A percentile compares a stretch with the other conserved stretches of the same genome.
Conservation (phyloP, 2,329 filamentous ascomycete species). For the Chrysoporthe puriensis region DNA sequence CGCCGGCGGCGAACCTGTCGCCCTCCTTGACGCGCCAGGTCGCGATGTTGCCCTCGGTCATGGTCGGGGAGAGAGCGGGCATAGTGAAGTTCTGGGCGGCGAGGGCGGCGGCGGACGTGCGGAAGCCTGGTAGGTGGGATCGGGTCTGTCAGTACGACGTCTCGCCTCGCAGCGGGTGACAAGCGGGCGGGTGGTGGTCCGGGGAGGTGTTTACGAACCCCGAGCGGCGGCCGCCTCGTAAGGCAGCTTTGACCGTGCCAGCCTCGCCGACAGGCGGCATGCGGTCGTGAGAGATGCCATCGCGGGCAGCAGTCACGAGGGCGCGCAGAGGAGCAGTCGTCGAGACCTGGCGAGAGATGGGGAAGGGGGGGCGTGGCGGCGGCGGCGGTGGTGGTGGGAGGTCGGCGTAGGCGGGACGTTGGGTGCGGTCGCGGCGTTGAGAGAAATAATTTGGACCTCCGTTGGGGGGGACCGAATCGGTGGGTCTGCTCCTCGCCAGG, state of each 20-base stretch:
- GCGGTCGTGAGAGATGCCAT: slow-evolving; percentile 71
- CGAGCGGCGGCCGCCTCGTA: slow-evolving; percentile 56
- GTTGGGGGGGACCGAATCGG: slow-evolving; percentile 28
- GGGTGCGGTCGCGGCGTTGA: slow-evolving; percentile 14
- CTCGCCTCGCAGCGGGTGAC: not conserved
- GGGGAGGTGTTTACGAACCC: slow-evolving; percentile 52
- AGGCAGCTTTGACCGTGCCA: slow-evolving; percentile 57
- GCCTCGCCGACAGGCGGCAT: slow-evolving; percentile 65
- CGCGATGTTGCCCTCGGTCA: slow-evolving; percentile 91
- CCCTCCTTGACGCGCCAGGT: slow-evolving; percentile 87
- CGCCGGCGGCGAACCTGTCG: slow-evolving; percentile 78
- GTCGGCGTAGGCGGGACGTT: slow-evolving; percentile 3
- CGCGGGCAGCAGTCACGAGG: slow-evolving; percentile 35
- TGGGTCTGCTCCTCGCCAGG: slow-evolving; percentile 19
- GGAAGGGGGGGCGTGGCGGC: slow-evolving; percentile 32
- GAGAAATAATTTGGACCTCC: slow-evolving; percentile 28
- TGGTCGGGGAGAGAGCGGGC: slow-evolving; percentile 88
- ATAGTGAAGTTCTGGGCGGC: slow-evolving; percentile 88
- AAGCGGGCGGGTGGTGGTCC: not conserved
- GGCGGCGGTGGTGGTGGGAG: slow-evolving; percentile 32
- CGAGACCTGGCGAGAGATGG: slow-evolving; percentile 15
- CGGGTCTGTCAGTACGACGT: slow-evolving; percentile 22
- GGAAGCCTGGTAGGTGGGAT: slow-evolving; percentile 56
- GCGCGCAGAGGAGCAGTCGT: not conserved
- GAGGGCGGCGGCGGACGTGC: slow-evolving; percentile 62